Conservation (phyloP, 2,329 filamentous ascomycete genomes). For the Colletotrichum sp. region DNA sequence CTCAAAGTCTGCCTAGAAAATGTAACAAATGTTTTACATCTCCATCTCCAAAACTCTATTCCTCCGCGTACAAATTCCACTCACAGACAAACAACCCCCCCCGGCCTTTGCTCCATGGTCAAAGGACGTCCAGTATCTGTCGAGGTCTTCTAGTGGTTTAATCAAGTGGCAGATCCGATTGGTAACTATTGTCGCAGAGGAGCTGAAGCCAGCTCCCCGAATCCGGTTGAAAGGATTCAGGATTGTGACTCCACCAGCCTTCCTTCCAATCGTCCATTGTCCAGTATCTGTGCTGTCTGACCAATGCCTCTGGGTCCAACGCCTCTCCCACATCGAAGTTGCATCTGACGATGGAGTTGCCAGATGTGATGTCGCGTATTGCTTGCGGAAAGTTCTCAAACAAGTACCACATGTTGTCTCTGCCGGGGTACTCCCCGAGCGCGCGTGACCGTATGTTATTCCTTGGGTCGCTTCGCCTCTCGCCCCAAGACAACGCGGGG, state of each 20-base stretch:
- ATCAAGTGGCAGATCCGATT: background rate
- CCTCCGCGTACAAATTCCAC: background rate
- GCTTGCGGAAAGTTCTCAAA: background rate
- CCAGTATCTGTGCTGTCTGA: background rate
- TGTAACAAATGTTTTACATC: background rate
- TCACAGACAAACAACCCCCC: background rate
- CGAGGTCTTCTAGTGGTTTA: accelerated
- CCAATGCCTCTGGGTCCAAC: background rate
- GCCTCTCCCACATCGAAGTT: background rate
- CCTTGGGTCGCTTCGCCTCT: background rate
- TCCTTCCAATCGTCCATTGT: background rate
- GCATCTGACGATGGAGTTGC: background rate
- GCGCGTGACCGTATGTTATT: no score
- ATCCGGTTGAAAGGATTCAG: background rate
- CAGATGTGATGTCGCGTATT: background rate
- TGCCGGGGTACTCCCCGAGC: background rate
- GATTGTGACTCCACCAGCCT: background rate
- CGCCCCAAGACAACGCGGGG: background rate
- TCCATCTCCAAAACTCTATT: background rate
- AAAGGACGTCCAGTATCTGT: background rate
- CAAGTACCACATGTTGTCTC: background rate
- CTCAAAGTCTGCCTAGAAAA: no score
- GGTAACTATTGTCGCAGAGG: background rate
- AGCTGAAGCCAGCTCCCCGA: background rate
- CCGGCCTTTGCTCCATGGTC: background rate